Evolutionary conservation across 257 asterid genomes (phyloP).

Genomic region (Ligustrum vulgare): DNA sequence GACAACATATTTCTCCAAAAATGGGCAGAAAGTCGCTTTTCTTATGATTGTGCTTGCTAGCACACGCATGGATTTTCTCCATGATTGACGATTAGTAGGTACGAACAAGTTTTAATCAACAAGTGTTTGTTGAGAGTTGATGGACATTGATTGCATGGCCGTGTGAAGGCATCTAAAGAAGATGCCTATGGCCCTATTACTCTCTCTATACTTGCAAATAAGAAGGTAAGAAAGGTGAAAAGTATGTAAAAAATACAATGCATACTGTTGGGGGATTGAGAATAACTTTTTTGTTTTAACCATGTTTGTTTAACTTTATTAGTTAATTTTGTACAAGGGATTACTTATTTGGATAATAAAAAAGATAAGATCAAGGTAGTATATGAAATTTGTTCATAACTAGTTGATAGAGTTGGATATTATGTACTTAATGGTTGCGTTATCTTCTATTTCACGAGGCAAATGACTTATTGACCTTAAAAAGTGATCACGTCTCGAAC

Average conservation of each 20-base stretch:
- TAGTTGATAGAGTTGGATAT: no score
- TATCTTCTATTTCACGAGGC: no score
- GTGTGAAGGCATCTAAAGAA: not conserved
- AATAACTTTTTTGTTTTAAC: no score
- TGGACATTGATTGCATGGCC: not conserved
- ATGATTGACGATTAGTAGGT: conserved; percentile 7
- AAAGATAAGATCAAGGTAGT: not conserved
- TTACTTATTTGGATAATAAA: no score
- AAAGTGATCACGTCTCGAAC: no score
- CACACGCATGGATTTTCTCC: not conserved
- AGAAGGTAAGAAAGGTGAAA: no score
- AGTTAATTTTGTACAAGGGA: not conserved
- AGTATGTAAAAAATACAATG: no score
- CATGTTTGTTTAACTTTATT: not conserved
- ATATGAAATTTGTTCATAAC: not conserved
- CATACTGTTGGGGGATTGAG: no score
- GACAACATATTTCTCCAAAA: not conserved
- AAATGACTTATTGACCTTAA: no score
- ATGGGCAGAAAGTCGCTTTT: not conserved
- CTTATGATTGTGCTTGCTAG: not conserved
- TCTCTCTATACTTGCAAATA: not conserved
- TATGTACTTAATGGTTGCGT: no score
- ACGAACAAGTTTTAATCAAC: not conserved
- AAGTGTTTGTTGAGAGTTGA: not conserved
- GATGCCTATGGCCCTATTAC: not conserved